Conservation (phyloP, 805 yeast genomes). For the Spathaspora gorwiae region DNA sequence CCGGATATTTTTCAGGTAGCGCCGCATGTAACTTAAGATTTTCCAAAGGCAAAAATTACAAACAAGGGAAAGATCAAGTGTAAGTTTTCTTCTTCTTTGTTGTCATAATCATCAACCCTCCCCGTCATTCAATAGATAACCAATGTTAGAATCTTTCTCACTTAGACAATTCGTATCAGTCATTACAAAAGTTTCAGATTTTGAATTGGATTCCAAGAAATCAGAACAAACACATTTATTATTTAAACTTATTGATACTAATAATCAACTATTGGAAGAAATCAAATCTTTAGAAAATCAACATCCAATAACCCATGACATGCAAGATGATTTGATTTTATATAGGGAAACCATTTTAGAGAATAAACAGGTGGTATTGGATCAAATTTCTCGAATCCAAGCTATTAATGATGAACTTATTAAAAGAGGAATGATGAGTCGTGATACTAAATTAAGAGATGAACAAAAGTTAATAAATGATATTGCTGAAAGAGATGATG, state of each 20-base stretch:
- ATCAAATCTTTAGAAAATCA: conserved; percentile 18
- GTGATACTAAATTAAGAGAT: conserved; percentile 1
- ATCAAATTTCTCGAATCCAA: conserved; percentile 44
- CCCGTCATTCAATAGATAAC: too few relatives aligned
- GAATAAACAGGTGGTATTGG: conserved; percentile 49
- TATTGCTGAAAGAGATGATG: neutral
- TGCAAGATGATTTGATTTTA: conserved; percentile 44
- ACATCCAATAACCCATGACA: conserved; percentile 20
- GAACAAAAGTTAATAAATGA: conserved; percentile 3
- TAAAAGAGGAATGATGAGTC: conserved; percentile 29
- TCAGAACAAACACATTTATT: conserved; percentile 35
- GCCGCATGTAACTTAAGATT: too few relatives aligned
- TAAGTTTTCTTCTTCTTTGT: too few relatives aligned
- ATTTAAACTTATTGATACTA: conserved; percentile 47
- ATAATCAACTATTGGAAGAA: conserved; percentile 42
- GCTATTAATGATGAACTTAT: conserved; percentile 45
- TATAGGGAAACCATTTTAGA: conserved; percentile 55
- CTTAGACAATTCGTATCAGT: conserved; percentile 46
- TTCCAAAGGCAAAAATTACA: too few relatives aligned
- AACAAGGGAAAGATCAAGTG: too few relatives aligned
- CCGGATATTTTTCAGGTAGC: too few relatives aligned
- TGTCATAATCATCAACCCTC: too few relatives aligned
- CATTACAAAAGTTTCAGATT: conserved; percentile 49
- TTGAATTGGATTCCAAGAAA: conserved; percentile 14
- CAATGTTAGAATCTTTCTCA: conserved; percentile 18